Evolutionary conservation across 2,329 filamentous ascomycete species (phyloP).

Genomic region (Pseudogymnoascus sp.): DNA sequence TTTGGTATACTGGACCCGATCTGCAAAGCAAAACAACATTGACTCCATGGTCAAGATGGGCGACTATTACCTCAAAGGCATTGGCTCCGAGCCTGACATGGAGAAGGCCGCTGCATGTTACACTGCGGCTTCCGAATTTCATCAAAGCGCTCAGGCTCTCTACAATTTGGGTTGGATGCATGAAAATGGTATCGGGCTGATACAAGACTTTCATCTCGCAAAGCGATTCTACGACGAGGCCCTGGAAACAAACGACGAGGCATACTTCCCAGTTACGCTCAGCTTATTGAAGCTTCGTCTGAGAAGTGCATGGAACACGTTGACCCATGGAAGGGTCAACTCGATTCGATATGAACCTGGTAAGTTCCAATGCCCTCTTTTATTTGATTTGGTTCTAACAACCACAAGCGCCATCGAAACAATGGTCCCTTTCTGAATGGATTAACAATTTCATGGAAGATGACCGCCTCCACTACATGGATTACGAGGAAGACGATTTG

Average conservation of each 20-base stretch:
- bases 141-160: constrained; percentile 86
- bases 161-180: constrained; percentile 99
- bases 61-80: constrained; percentile 85
- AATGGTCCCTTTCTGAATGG: constrained; percentile 79
- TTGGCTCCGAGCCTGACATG: constrained; percentile 62
- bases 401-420: constrained; percentile 52
- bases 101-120: constrained; percentile 93
- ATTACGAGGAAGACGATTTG: constrained; percentile 39
- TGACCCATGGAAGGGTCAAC: constrained; percentile 85
- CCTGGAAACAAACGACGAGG: constrained; percentile 82
- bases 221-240: constrained; percentile 95
- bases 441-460: constrained; percentile 74
- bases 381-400: constrained; percentile 23
- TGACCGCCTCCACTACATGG: constrained; percentile 48
- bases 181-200: constrained; percentile 86
- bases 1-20: constrained; percentile 90
- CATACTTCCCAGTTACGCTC: constrained; percentile 85
- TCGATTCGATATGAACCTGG: constrained; percentile 83
- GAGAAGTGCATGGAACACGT: constrained; percentile 87
- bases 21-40: constrained; percentile 84
- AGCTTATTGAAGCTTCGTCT: constrained; percentile 77
- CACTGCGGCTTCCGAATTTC: constrained; percentile 79
- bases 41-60: constrained; percentile 97
- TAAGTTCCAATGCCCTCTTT: constrained; percentile 37
- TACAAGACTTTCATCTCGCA: constrained; percentile 93